A percentile compares a stretch with the other conserved stretches of the same genome.
Evolutionary conservation across 2,329 filamentous ascomycete species (phyloP).

Genomic region (Epichloe baconii): DNA sequence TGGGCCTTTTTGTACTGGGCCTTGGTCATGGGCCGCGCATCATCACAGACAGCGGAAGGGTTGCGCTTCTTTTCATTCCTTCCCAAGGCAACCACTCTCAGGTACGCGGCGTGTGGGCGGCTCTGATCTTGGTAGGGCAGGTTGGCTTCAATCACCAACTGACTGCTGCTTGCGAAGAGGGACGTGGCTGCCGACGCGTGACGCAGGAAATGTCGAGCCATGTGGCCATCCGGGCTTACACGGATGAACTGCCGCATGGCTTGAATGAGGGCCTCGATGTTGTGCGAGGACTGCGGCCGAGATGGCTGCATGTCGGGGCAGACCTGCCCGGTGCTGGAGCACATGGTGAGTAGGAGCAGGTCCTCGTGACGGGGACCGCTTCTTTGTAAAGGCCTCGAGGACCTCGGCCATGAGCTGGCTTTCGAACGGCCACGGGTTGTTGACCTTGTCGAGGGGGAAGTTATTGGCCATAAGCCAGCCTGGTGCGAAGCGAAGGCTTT

Average conservation of each 20-base stretch:
- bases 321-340: not conserved
- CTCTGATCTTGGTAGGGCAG: not conserved
- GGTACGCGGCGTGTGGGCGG: not conserved
- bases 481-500: not conserved
- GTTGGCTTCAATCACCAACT: not conserved
- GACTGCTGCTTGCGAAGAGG: not conserved
- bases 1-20: not conserved
- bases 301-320: not conserved
- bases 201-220: not conserved
- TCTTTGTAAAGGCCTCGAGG: not conserved
- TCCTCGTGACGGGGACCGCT: not conserved
- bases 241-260: not conserved
- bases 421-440: not conserved
- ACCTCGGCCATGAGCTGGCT: not conserved
- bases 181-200: not conserved
- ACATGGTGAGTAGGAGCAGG: not conserved
- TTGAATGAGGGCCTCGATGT: not conserved
- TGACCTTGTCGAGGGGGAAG: not conserved
- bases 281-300: not conserved
- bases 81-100: not conserved
- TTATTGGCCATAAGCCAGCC: too few relatives aligned
- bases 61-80: not conserved
- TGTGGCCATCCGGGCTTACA: not conserved
- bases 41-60: not conserved
- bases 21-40: not conserved